Conservation (phyloP, 1,284 basidiomycete species). For the Coniophora puteana region DNA sequence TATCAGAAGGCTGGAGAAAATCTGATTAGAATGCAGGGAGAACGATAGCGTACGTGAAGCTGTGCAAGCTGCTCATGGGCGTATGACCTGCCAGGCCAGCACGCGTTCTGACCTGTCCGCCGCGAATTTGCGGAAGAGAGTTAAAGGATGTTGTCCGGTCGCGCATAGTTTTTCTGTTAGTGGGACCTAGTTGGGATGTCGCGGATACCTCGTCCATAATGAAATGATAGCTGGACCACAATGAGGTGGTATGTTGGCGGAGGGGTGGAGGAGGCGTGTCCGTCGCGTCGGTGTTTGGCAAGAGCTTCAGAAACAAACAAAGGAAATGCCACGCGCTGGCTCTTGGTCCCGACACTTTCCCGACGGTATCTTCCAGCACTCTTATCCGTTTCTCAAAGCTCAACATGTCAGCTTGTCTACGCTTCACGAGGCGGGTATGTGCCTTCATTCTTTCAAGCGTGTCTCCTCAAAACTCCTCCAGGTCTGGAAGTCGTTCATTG, state of each 20-base stretch:
- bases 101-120: no score
- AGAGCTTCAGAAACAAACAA: constrained; percentile 28
- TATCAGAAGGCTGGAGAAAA: no score
- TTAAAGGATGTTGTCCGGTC: constrained; percentile 15
- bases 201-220: constrained; percentile 8
- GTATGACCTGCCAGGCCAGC: constrained; percentile 14
- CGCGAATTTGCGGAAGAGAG: constrained; percentile 8
- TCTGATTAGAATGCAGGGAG: no score
- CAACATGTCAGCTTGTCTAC: constrained; percentile 58
- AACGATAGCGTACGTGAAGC: constrained; percentile 12
- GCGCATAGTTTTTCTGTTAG: constrained; percentile 6
- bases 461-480: constrained; percentile 26
- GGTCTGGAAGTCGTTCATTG: constrained; percentile 81
- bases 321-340: constrained; percentile 13
- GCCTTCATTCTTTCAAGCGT: constrained; percentile 2
- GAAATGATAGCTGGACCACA: not conserved
- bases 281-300: constrained; percentile 21
- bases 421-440: constrained; percentile 59
- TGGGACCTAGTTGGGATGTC: constrained; percentile 2
- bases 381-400: not conserved
- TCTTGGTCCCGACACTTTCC: constrained; percentile 1
- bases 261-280: constrained; percentile 5
- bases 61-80: constrained; percentile 13
- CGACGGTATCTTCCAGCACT: not conserved
- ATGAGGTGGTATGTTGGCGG: constrained; percentile 2